These are phyloP conservation scores for Datura wrightii DNA, from an alignment of 257 asterid species.

Conservation along the genomic window DNA sequence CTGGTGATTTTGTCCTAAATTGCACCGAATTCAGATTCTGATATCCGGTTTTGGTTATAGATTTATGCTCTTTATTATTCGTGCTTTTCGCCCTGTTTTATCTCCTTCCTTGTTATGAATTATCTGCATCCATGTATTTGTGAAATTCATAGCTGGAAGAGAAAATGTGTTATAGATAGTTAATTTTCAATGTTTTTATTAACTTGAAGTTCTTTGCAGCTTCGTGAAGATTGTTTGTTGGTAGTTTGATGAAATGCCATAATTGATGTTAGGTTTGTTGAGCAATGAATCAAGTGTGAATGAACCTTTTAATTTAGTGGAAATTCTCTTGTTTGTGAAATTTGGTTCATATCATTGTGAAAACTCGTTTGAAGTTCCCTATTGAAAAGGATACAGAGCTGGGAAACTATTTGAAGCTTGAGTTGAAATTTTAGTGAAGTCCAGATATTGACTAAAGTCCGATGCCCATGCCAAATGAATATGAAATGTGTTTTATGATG, in stretches of 20 bases:
- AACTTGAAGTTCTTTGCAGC: not conserved
- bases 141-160: not conserved
- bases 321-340: not conserved
- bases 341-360: not conserved
- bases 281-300: no score
- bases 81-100: not conserved
- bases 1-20: not conserved
- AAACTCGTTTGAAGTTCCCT: not conserved
- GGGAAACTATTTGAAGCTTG: not conserved
- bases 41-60: not conserved
- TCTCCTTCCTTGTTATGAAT: no score
- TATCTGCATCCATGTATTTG: not conserved
- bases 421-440: not conserved
- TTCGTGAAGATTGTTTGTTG: not conserved
- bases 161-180: not conserved
- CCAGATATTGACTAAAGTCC: not conserved
- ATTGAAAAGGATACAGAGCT: not conserved
- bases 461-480: not conserved
- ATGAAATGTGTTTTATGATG: not conserved
- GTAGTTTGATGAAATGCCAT: not conserved
- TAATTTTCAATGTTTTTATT: no score
- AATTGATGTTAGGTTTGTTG: not conserved
- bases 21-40: not conserved
- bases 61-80: not conserved
- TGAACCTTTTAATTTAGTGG: no score